These are phyloP conservation scores for Ogataea naganishii DNA, from an alignment of 805 yeast species.

Conservation along the genomic window DNA sequence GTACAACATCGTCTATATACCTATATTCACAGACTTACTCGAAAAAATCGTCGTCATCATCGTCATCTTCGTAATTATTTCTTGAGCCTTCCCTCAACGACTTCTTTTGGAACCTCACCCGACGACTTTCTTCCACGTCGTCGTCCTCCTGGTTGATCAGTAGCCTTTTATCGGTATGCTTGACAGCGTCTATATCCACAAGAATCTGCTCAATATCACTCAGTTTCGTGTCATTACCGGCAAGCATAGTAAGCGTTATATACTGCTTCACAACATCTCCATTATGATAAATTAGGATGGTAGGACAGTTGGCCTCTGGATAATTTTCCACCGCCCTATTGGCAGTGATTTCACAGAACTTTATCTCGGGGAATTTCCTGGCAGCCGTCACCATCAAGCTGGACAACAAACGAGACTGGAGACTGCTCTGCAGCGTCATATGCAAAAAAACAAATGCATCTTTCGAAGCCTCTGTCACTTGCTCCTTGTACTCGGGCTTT, in stretches of 20 bases:
- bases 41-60: constrained; percentile 42
- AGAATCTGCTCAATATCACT: constrained; percentile 68
- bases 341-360: constrained; percentile 89
- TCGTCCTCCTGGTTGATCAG: constrained; percentile 49
- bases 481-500: constrained; percentile 81
- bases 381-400: constrained; percentile 54
- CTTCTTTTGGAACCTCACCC: constrained; percentile 47
- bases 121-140: constrained; percentile 43
- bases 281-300: constrained; percentile 72
- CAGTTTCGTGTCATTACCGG: constrained; percentile 69
- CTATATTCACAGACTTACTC: constrained; percentile 25
- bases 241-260: constrained; percentile 71
- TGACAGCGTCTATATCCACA: constrained; percentile 59
- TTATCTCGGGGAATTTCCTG: constrained; percentile 64
- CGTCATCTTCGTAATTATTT: constrained; percentile 25
- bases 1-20: too few relatives aligned
- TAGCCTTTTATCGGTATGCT: constrained; percentile 59
- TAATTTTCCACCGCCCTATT: constrained; percentile 86
- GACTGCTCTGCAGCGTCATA: constrained; percentile 54
- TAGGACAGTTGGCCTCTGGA: constrained; percentile 88
- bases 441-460: constrained; percentile 67
- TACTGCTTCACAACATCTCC: constrained; percentile 73
- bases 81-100: constrained; percentile 37
- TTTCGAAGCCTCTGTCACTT: constrained; percentile 75
- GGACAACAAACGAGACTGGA: constrained; percentile 67